These are phyloP conservation scores for Rubia peregrina DNA, from an alignment of 305 asterid species.

Conservation along the genomic window DNA sequence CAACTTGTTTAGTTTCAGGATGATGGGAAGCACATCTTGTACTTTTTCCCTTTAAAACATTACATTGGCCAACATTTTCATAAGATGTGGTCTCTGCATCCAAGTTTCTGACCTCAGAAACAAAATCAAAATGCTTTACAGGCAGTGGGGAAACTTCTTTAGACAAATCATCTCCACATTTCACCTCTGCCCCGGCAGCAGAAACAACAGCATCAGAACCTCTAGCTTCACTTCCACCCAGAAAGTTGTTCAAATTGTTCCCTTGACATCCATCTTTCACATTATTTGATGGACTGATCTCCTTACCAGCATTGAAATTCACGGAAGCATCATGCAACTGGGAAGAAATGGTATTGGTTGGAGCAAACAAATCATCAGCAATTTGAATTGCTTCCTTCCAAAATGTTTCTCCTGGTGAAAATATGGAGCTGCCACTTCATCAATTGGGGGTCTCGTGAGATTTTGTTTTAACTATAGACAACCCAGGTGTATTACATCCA, in stretches of 20 bases:
- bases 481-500: constrained; percentile 57
- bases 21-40: constrained; percentile 25
- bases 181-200: constrained; percentile 33
- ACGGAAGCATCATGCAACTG: constrained; percentile 33
- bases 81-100: constrained; percentile 29
- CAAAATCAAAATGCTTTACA: constrained; percentile 90
- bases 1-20: constrained; percentile 23
- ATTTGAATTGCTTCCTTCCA: constrained; percentile 94
- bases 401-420: constrained; percentile 96
- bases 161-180: constrained; percentile 41
- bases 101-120: constrained; percentile 43
- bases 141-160: constrained; percentile 80
- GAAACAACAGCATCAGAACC: constrained; percentile 35
- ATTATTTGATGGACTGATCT: constrained; percentile 33
- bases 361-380: constrained; percentile 72
- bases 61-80: constrained; percentile 29
- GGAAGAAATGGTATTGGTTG: constrained; percentile 34
- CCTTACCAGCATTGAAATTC: constrained; percentile 30
- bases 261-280: constrained; percentile 30
- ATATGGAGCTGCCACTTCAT: constrained; percentile 59
- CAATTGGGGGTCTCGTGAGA: constrained; percentile 64
- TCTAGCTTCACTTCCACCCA: constrained; percentile 23
- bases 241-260: constrained; percentile 20
- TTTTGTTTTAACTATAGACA: constrained; percentile 28
- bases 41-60: constrained; percentile 25